Base-by-base conservation (phyloP, 2,329 filamentous ascomycete species). In the Fusarium luffae region DNA sequence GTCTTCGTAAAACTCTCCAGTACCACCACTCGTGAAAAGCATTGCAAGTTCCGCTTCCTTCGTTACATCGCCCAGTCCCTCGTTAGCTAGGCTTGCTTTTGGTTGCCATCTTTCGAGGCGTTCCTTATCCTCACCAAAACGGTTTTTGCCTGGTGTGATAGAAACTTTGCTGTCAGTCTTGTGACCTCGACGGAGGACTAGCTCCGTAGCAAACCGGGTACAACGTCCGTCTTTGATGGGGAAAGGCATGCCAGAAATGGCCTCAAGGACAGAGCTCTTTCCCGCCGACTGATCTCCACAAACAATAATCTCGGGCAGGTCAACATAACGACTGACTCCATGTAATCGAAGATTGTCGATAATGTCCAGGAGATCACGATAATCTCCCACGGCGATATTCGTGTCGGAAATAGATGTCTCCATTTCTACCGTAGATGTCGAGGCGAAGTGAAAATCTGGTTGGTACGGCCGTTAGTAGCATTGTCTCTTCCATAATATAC, bases 241-340 rank as follows among this genome's bases (percentile, higher is more conserved):
- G 63, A 91, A 91, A 0, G 84, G 80, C 2, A 91, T 82, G 4
- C 86, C 84, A 0, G 88, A 89, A 40, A 92, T 86, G 1, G 87
- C 88, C 71, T 91, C 88, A 0, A 91, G 83, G 0, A 90, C 87
- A 0, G 88, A 90, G 51, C 86, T 89, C 76, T 91, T 91, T 4
- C 88, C 89, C 1, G 85, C 84, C 0, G 85, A 89, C 69, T 90
- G 88, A 56, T 90, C 85, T 2, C 89, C 88, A 55, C 85, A 88
- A 10, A 88, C 85, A 4, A 88, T 82, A 18, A 86, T 73, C 56
- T 85, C 81, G 2, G 84, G 84, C 0, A 85, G 70, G 18, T 74
- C 75, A 12, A 82, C 63, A 41, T 78, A 79, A n/a, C 76, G 75
- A 25, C 74, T 76, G n/a, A 82, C 73, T 4, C 79, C 79, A 12